Evolutionary conservation across 148 eudicot species (phyloP).

Genomic region (Chenopodium formosanum): DNA sequence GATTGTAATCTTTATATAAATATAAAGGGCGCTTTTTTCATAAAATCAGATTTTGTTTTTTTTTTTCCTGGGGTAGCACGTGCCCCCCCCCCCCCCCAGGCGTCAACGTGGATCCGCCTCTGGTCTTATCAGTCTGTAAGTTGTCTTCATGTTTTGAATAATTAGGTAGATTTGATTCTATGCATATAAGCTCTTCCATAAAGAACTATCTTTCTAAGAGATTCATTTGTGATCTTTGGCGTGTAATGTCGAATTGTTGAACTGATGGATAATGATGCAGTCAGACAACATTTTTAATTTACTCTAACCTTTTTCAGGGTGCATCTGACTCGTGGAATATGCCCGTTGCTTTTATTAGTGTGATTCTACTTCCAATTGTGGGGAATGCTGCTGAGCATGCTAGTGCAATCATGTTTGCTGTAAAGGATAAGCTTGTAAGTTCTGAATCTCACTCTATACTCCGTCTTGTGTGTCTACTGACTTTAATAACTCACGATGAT

Average conservation of each 20-base stretch:
- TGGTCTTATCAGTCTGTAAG: not conserved
- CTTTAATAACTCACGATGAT: not conserved
- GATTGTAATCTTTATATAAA: no score
- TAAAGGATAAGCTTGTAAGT: constrained; percentile 92
- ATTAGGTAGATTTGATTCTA: not conserved
- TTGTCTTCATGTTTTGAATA: not conserved
- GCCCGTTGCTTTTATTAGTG: constrained; percentile 85
- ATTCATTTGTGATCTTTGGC: not conserved
- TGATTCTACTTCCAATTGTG: constrained; percentile 88
- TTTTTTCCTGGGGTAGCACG: no score
- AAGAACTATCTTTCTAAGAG: not conserved
- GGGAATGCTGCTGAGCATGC: constrained; percentile 98
- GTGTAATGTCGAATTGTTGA: not conserved
- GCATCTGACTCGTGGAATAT: constrained; percentile 83
- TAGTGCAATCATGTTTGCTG: constrained; percentile 92
- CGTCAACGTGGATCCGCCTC: no score
- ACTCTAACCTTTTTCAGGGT: constrained; percentile 51
- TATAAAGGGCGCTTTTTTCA: no score
- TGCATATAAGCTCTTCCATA: not conserved
- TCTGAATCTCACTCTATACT: not conserved
- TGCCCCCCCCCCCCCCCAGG: no score
- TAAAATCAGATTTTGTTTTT: no score
- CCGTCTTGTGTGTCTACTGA: not conserved
- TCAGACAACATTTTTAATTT: not conserved
- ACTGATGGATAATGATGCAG: not conserved